Evolutionary conservation across 106 monocot genomes (phyloP), one percentile per base, ranked within the genome.

Genomic region (Acorus gramineus): DNA sequence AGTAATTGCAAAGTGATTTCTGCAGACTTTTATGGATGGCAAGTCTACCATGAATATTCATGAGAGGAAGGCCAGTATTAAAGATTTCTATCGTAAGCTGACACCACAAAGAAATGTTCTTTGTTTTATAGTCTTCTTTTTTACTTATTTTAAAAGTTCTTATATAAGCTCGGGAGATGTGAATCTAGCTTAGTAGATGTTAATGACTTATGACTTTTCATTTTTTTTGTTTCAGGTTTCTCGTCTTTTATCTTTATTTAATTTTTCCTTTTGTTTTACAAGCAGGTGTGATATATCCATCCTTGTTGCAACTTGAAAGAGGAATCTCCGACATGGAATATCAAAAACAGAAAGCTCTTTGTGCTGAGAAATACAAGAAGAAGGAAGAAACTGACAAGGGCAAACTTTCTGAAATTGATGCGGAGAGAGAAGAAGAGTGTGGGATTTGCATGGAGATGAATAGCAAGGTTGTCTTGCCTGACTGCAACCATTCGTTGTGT

Each of bases 271-370:
- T 28, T 28, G 28, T 28, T 28, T 28, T 28, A 28, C 28, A 28
- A 28, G 0, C 28, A 28, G 28, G 28, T 28, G 28, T 28, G 28
- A 28, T 28, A 28, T 28, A 28, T 28, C 28, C 28, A 28, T 28
- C 28, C 28, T 28, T 28, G 28, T 28, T 28, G 28, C 28, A 28
- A 28, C 28, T 28, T 28, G 28, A 28, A 28, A 28, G 28, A 28
- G 28, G 28, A 28, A 28, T 28, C 28, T 28, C 63, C 11, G 11
- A 45, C 42, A 11, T 56, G 58, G 73, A 65, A 49, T 11, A 72
- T 55, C 12, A 9, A 11, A 64, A 72, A 46, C 71, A 54, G 56
- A 72, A 7, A 47, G 53, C 52, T 13, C 14, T 57, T 6, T 64
- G 1, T 10, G 47, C 12, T 4, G 46, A 64, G 53, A 72, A 61